Evolutionary conservation across 345 rosid species (phyloP).

Genomic region (Kernera saxatilis): DNA sequence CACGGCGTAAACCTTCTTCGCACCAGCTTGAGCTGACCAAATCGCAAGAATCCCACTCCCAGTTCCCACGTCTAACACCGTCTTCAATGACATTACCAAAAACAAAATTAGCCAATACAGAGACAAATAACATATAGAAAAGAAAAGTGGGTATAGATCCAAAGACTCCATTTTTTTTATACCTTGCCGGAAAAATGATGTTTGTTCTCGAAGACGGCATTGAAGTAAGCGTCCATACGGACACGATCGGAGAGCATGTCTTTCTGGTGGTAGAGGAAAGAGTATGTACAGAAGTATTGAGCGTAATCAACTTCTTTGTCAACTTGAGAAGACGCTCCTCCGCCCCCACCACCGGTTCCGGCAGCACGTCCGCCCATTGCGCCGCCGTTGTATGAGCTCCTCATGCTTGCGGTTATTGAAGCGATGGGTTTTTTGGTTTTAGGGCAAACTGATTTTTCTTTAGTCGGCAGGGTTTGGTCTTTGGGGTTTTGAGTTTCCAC

Average conservation of each 20-base stretch:
- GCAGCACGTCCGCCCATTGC: constrained; percentile 28
- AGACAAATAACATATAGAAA: neutral
- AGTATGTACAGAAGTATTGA: constrained; percentile 81
- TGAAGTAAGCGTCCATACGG: constrained; percentile 94
- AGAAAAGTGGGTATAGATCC: neutral
- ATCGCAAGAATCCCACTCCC: constrained; percentile 99
- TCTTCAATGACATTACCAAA: constrained; percentile 38
- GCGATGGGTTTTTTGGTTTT: neutral
- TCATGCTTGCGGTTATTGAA: constrained; percentile 34
- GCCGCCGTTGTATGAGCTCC: constrained; percentile 45
- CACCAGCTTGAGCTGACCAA: constrained; percentile 99
- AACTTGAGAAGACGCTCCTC: constrained; percentile 40
- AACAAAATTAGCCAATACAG: neutral
- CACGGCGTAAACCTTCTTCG: constrained; percentile 93
- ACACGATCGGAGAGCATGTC: constrained; percentile 98
- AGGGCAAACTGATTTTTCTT: constrained; percentile 36
- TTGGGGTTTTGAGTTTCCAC: neutral
- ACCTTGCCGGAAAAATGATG: constrained; percentile 87
- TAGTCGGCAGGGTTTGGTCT: neutral
- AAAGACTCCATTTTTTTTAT: neutral
- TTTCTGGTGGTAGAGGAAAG: constrained; percentile 91
- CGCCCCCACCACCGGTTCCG: constrained; percentile 26
- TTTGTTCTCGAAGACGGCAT: constrained; percentile 68
- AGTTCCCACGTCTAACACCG: constrained; percentile 93
- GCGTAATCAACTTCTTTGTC: constrained; percentile 93